A percentile compares a stretch with the other conserved stretches of the same genome.
These are phyloP conservation scores for Bothriochloa decipiens DNA, from an alignment of 176 grass and related monocot species.

Conservation along the genomic window DNA sequence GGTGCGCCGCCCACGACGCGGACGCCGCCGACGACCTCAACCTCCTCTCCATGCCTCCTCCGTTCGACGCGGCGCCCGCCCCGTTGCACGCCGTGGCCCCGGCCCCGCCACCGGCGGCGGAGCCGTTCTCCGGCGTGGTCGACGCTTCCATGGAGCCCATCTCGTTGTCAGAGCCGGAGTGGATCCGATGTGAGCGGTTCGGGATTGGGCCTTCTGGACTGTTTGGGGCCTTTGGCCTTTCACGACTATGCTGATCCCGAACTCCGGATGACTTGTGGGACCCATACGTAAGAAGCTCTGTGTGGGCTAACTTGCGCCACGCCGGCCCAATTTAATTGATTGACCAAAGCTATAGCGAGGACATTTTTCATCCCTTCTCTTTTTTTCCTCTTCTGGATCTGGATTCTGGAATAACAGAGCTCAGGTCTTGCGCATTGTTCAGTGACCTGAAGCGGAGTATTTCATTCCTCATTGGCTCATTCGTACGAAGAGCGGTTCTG, in stretches of 20 bases:
- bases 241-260: not conserved
- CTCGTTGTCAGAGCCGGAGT: constrained; percentile 41
- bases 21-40: constrained; percentile 44
- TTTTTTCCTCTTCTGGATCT: not conserved
- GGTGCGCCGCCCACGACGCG: constrained; percentile 32
- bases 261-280: not conserved
- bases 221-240: constrained; percentile 17
- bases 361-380: not conserved
- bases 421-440: too few relatives aligned
- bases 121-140: constrained; percentile 70
- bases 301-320: not conserved
- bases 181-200: constrained; percentile 18
- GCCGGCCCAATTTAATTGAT: not conserved
- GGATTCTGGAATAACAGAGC: too few relatives aligned
- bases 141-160: constrained; percentile 87
- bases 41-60: constrained; percentile 57
- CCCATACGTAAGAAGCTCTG: not conserved
- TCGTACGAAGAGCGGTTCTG: too few relatives aligned
- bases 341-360: not conserved
- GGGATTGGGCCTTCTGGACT: constrained; percentile 34
- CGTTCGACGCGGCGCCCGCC: constrained; percentile 38
- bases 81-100: constrained; percentile 62
- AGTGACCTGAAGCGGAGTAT: too few relatives aligned
- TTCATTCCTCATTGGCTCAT: too few relatives aligned
- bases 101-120: constrained; percentile 34